These are phyloP conservation scores for Naganishia albida DNA, from an alignment of 1,284 basidiomycete genomes.

Conservation along the genomic window DNA sequence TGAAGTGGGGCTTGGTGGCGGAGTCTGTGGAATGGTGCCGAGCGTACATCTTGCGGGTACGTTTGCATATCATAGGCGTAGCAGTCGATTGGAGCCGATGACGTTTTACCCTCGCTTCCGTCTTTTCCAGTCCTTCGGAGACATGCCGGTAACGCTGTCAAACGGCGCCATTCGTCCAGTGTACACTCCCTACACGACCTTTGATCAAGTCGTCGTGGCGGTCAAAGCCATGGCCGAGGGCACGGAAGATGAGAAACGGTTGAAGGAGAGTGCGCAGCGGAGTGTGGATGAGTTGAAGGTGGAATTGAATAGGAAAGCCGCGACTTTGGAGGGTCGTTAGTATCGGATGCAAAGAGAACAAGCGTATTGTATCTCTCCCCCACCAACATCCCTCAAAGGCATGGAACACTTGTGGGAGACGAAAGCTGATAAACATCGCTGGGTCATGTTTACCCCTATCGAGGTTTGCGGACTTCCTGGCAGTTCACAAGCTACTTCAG, in stretches of 20 bases:
- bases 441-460: too few species aligned
- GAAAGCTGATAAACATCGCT: too few species aligned
- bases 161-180: slow-evolving; percentile 24
- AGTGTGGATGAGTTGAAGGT: slow-evolving; percentile 36
- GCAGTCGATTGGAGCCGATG: not conserved
- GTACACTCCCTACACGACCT: slow-evolving; percentile 27
- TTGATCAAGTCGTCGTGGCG: slow-evolving; percentile 29
- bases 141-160: slow-evolving; percentile 10
- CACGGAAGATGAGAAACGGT: slow-evolving; percentile 1
- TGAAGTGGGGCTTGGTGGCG: slow-evolving; percentile 76
- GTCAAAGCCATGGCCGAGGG: slow-evolving; percentile 8
- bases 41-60: slow-evolving; percentile 69
- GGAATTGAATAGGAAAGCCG: slow-evolving; percentile 31
- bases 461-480: too few species aligned
- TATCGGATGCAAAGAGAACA: not conserved
- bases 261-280: slow-evolving; percentile 33
- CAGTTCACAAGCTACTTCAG: too few species aligned
- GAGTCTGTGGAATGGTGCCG: slow-evolving; percentile 73
- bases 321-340: slow-evolving; percentile 6
- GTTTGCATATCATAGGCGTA: slow-evolving; percentile 35
- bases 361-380: not conserved
- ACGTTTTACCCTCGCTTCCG: not conserved
- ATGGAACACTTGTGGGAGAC: too few species aligned
- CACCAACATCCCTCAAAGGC: too few species aligned
- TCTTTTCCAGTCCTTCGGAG: not conserved